phyloP scores from a whole-genome alignment of 2,329 filamentous ascomycete genomes.

The Alternaria solani region DNA sequence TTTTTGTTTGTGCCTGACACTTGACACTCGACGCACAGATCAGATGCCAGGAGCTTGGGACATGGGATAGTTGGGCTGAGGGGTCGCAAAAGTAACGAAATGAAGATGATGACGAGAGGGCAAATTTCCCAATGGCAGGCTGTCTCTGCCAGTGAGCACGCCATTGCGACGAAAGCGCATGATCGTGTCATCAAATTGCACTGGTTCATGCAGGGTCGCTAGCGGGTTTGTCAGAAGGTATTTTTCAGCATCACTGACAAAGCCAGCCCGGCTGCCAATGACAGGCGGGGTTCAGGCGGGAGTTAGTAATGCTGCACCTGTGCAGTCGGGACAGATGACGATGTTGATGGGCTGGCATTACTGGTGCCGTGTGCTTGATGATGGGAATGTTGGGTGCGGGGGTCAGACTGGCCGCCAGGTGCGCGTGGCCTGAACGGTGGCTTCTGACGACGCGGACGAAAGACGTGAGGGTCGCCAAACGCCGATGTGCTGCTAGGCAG shows the following conservation, averaged over 20 bases:
- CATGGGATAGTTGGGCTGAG: conserved; percentile 1
- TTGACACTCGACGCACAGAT: conserved; percentile 3
- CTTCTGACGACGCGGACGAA: conserved; percentile 17
- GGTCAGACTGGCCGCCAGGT: conserved; percentile 1
- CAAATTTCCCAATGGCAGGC: neutral
- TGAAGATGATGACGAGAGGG: neutral
- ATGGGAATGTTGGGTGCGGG: conserved; percentile 13
- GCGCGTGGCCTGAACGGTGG: conserved; percentile 9
- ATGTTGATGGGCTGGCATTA: conserved; percentile 7
- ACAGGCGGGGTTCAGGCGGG: conserved; percentile 2
- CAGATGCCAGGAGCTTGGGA: conserved; percentile 2
- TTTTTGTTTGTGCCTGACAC: conserved; percentile 12
- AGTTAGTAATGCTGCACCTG: conserved; percentile 16
- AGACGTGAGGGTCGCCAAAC: conserved; percentile 18
- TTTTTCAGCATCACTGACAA: conserved; percentile 41
- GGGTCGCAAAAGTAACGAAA: neutral
- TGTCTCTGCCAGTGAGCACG: neutral
- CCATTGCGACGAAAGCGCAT: conserved; percentile 14
- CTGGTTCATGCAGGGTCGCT: conserved; percentile 13
- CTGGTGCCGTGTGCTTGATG: conserved; percentile 17
- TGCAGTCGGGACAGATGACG: conserved; percentile 16
- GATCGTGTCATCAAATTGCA: conserved; percentile 25
- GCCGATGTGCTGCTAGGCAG: conserved; percentile 17
- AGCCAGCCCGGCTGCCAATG: conserved; percentile 25
- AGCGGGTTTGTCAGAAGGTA: conserved; percentile 38